Percentiles rank a stretch among this genome's conserved stretches.
These are phyloP conservation scores for Sporisorium scitamineum DNA, from an alignment of 1,284 basidiomycete species.

Conservation along the genomic window DNA sequence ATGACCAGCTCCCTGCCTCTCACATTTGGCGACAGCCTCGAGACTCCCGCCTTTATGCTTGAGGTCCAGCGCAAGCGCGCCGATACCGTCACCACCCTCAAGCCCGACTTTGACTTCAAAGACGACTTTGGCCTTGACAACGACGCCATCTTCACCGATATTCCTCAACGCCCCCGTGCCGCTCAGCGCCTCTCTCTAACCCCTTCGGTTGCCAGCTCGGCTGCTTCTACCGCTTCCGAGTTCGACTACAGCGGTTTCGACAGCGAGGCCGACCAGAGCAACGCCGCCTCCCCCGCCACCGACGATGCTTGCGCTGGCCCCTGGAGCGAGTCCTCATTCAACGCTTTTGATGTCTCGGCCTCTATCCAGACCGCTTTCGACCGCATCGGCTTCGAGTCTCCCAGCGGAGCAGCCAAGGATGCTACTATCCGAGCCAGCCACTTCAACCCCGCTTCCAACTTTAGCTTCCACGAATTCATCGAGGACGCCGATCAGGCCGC, in stretches of 20 bases:
- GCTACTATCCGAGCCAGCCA: constrained; percentile 17
- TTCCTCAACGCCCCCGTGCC: constrained; percentile 46
- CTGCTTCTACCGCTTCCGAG: constrained; percentile 57
- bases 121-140: constrained; percentile 25
- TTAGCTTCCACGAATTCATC: constrained; percentile 62
- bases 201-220: constrained; percentile 55
- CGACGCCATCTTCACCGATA: constrained; percentile 32
- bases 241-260: constrained; percentile 48
- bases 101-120: constrained; percentile 48
- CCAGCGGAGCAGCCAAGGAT: constrained; percentile 18
- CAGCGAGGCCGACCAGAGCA: constrained; percentile 39
- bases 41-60: constrained; percentile 43
- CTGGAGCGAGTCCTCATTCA: constrained; percentile 26
- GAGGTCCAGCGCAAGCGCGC: constrained; percentile 52
- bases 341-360: constrained; percentile 24
- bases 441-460: constrained; percentile 23
- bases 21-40: constrained; percentile 40
- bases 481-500: constrained; percentile 33
- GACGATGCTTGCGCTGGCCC: constrained; percentile 24
- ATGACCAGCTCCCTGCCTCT: constrained; percentile 32
- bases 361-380: constrained; percentile 42
- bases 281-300: constrained; percentile 28
- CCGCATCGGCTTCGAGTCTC: constrained; percentile 43
- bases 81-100: constrained; percentile 54
- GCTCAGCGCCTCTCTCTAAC: constrained; percentile 54